Evolutionary conservation across 169 alveolate species (phyloP), one percentile per base, ranked within the genome.

Genomic region (Plasmodium blacklocki): DNA sequence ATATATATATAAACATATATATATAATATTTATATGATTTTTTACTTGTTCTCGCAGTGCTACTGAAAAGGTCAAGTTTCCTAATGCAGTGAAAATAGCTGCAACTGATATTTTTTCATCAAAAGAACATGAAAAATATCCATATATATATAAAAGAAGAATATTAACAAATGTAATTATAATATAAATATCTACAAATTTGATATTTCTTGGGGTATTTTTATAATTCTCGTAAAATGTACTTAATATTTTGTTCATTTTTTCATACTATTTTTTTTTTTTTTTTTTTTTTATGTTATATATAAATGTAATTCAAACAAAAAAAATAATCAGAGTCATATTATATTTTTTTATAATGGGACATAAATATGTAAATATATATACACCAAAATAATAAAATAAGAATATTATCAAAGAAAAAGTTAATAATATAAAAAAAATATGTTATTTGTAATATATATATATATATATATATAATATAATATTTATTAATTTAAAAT

Each of bases 31-130:
- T 32, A 47, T 59, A 12, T n/a, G 43, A 9, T 45, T 3, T 64
- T 56, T 74, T 85, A 85, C 92, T 71, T 85, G 92, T 60, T 43
- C 92, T 32, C 92, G 26, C n/a, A 85, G 32, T 52, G 92, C 87
- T 14, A 70, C 68, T 64, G 62, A 45, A 26, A 85, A 72, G 3
- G 92, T 85, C 21, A 85, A 3, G 39, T 85, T 85, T 72, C 92
- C 92, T 19, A 85, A 59, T 2, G 87, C 80, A 21, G 87, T 60
- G 32, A 70, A 85, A 70, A 85, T 71, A 29, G 92, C 73, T 26
- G 76, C 92, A 52, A 43, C 52, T 39, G 75, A 23, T 43, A 85
- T 59, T 50, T 73, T 72, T 8, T 68, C 87, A n/a, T 66, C 49
- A 54, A 85, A 71, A 2, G 63, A 85, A 15, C 58, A 85, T 26